Evolutionary conservation across 192 early-diverging fungal genomes (phyloP), one percentile per base, ranked within the genome.

Genomic region (Linderina pennispora): DNA sequence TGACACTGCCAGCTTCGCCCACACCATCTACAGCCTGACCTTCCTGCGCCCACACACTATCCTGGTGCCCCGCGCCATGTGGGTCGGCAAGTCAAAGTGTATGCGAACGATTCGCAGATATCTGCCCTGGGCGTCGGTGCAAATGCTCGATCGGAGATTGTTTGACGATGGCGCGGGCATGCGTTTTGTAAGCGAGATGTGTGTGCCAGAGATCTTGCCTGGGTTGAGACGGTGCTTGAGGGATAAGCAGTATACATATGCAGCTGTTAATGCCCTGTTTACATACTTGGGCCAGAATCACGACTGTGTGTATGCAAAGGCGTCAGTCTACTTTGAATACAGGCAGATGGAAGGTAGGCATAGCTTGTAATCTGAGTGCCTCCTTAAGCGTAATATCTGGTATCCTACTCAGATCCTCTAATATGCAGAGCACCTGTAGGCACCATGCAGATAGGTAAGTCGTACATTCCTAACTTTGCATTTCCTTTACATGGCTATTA

Each of bases 401-500:
- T n/a, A n/a, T n/a, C n/a, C n/a, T n/a, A n/a, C n/a, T n/a, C n/a
- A n/a, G n/a, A n/a, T n/a, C n/a, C n/a, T n/a, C n/a, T n/a, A n/a
- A n/a, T n/a, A n/a, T n/a, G n/a, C n/a, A n/a, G n/a, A n/a, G n/a
- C n/a, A n/a, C n/a, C 8, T 33, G 22, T 60, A 60, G 57, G 68
- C 2, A 49, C 62, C 1, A 72, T 72, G 68, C 57, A 56, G 28
- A 72, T 72, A n/a, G n/a, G n/a, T n/a, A n/a, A n/a, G n/a, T n/a
- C n/a, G n/a, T n/a, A n/a, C n/a, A n/a, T n/a, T n/a, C n/a, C n/a
- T n/a, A n/a, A n/a, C n/a, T n/a, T n/a, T n/a, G n/a, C n/a, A n/a
- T n/a, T n/a, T n/a, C n/a, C n/a, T n/a, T n/a, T n/a, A n/a, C n/a
- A n/a, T n/a, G n/a, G n/a, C n/a, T n/a, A n/a, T n/a, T n/a, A n/a